Percentiles rank a stretch among this genome's conserved stretches.
These are phyloP conservation scores for Urostyla sp. DNA, from an alignment of 73 alveolate species.

Conservation along the genomic window DNA sequence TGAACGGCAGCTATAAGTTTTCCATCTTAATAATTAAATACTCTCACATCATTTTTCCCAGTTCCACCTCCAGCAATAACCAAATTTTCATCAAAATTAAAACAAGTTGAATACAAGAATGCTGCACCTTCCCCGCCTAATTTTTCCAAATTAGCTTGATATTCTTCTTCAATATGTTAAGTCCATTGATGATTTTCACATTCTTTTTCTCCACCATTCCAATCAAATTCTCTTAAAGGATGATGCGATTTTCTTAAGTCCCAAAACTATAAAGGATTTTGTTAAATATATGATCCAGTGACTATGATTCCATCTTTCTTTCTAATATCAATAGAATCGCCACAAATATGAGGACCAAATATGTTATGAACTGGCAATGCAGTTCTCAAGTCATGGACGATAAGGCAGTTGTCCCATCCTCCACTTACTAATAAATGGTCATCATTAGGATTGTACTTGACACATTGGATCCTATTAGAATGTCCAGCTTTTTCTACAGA, in stretches of 20 bases:
- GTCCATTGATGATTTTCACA: conserved; percentile 53
- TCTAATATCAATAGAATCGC: conserved; percentile 78
- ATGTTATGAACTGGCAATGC: conserved; percentile 55
- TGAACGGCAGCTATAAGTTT: too few relatives aligned
- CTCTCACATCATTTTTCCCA: too few relatives aligned
- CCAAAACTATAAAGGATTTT: conserved; percentile 67
- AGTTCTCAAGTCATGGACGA: conserved; percentile 77
- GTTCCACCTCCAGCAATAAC: too few relatives aligned
- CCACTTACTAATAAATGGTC: conserved; percentile 77
- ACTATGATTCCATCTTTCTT: conserved; percentile 66
- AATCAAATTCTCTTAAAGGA: conserved; percentile 48
- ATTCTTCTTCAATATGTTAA: too few relatives aligned
- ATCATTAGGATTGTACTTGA: conserved; percentile 64
- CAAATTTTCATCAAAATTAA: too few relatives aligned
- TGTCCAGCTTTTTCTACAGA: conserved; percentile 70
- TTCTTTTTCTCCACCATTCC: conserved; percentile 26
- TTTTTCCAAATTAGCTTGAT: too few relatives aligned
- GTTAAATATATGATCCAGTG: conserved; percentile 72
- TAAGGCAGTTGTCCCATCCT: conserved; percentile 85
- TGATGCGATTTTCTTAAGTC: conserved; percentile 52
- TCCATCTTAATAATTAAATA: too few relatives aligned
- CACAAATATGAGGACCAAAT: conserved; percentile 85
- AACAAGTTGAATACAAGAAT: too few relatives aligned
- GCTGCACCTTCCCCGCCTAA: too few relatives aligned
- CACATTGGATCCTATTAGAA: conserved; percentile 59